Evolutionary conservation across 352 stramenopile genomes (phyloP).

Genomic region (Pythium pyrilobum): DNA sequence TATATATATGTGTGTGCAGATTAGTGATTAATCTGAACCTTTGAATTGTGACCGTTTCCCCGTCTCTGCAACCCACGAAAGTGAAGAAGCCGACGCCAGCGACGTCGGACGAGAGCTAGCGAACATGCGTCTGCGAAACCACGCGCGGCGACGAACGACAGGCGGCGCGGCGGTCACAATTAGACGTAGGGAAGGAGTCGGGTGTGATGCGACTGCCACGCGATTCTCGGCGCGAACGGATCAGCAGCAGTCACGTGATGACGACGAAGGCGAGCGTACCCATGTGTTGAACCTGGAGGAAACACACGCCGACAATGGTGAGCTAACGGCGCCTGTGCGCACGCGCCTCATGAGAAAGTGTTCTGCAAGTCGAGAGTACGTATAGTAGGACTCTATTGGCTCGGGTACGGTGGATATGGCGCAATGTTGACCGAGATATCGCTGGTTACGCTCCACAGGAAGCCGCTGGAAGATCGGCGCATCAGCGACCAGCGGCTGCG

Average conservation of each 20-base stretch:
- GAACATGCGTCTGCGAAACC: constrained; percentile 18
- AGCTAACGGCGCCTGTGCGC: not conserved
- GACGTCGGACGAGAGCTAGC: not conserved
- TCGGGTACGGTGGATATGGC: no score
- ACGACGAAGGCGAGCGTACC: not conserved
- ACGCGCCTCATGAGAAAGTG: not conserved
- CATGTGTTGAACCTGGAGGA: not conserved
- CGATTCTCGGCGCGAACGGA: not conserved
- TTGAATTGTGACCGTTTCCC: not conserved
- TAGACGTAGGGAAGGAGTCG: not conserved
- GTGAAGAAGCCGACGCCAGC: no score
- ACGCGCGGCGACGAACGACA: constrained; percentile 4
- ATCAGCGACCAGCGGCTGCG: no score
- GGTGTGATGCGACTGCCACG: no score
- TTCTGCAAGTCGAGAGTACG: not conserved
- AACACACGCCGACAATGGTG: not conserved
- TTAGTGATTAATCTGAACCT: no score
- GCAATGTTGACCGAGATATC: no score
- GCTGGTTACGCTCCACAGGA: no score
- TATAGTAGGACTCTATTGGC: no score
- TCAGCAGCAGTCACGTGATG: not conserved
- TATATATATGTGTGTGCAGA: no score
- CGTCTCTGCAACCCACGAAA: no score
- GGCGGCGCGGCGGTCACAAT: not conserved
- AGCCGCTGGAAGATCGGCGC: no score